Evolutionary conservation across 2,329 filamentous ascomycete species (phyloP), one percentile per base, ranked within the genome.

Genomic region (Fusarium sp.): DNA sequence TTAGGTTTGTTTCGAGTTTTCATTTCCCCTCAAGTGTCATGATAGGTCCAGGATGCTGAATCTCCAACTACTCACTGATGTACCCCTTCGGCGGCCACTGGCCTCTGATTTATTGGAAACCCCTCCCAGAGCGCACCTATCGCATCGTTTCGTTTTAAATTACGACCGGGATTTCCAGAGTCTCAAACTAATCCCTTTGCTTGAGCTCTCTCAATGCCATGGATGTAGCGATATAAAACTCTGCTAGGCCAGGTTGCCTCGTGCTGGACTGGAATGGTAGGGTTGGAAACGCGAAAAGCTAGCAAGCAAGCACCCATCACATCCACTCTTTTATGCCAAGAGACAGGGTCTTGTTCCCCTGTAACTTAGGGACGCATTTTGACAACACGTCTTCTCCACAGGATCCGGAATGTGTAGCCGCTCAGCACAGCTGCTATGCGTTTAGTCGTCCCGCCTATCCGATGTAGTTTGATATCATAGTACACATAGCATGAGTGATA

Each of bases 401-500:
- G 27, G 54, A 45, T 48, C 25, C 51, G 39, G 38, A 58, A 64
- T 65, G 37, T n/a, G 33, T 49, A 66, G 45, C 63, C 55, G 41
- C 49, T 41, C 33, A 63, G 35, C 56, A 57, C 55, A 48, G 35
- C 23, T 49, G 39, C 25, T 52, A 38, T 52, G 65, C 56, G 42
- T 59, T 31, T 39, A 35, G 23, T 60, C 59, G 45, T 60, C 59
- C 59, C 48, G 65, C 38, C 27, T 41, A 56, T 55, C 51, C 54
- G 69, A 56, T 58, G 45, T 18, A 38, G 42, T 41, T 52, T 44
- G 49, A 54, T 39, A 27, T 37, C 29, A 37, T 31, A 31, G 41
- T 48, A 39, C 48, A 48, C 61, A 67, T 70, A 69, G 67, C 66
- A 66, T 62, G 56, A 44, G 60, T 65, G 48, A 69, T 60, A 54